Conservation (phyloP, 1,284 basidiomycete genomes). For the Leccinum pachyderme region DNA sequence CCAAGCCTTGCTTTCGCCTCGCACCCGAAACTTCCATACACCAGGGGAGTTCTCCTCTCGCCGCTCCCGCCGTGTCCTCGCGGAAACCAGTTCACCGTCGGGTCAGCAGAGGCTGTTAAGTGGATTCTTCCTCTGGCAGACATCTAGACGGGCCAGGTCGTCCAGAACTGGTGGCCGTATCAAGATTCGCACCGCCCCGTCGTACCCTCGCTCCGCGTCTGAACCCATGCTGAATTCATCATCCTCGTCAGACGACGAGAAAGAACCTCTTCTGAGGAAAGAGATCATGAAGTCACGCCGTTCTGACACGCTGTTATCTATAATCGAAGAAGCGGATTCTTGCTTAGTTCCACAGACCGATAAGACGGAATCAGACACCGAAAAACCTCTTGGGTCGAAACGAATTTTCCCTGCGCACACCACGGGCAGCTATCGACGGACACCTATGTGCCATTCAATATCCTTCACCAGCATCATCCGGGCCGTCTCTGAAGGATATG, state of each 20-base stretch:
- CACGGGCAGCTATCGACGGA: conserved; percentile 11
- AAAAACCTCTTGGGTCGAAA: background rate
- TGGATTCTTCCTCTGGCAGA: background rate
- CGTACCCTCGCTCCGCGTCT: conserved; percentile 10
- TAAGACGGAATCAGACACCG: background rate
- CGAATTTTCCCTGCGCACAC: background rate
- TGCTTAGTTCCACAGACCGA: background rate
- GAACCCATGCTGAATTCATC: conserved; percentile 10
- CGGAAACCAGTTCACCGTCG: background rate
- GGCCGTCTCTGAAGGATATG: conserved; percentile 16
- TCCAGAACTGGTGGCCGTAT: background rate
- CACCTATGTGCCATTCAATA: conserved; percentile 16
- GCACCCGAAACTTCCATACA: conserved; percentile 13
- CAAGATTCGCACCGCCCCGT: background rate
- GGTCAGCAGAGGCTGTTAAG: background rate
- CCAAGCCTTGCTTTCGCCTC: conserved; percentile 18
- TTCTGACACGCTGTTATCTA: conserved; percentile 12
- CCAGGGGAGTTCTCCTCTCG: conserved; percentile 19
- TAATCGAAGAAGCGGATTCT: conserved; percentile 11
- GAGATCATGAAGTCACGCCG: conserved; percentile 8
- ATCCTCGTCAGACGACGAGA: conserved; percentile 8
- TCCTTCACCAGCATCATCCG: conserved; percentile 17
- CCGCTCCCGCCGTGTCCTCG: conserved; percentile 14
- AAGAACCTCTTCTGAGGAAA: conserved; percentile 4
- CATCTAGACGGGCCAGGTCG: background rate